Conservation (phyloP, 768 basidiomycete species). For the Phylloporus arenicola region DNA sequence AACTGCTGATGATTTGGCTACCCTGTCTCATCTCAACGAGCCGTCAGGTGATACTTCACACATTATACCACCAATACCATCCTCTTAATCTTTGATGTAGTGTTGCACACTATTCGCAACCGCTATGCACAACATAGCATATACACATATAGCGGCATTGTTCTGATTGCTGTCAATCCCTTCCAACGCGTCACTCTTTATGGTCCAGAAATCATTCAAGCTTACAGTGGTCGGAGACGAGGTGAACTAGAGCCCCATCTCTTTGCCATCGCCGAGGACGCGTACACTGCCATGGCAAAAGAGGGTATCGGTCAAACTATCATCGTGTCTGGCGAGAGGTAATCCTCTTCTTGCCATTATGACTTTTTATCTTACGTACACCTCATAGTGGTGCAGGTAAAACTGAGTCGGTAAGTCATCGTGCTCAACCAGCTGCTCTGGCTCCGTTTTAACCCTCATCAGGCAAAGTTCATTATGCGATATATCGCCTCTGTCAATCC, state of each 20-base stretch:
- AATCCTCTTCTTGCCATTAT: slow-evolving; percentile 18
- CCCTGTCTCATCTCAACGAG: slow-evolving; percentile 96
- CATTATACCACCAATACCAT: neutral
- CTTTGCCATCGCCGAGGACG: slow-evolving; percentile 99
- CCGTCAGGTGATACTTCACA: slow-evolving; percentile 69
- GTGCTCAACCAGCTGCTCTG: neutral
- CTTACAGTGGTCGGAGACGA: slow-evolving; percentile 85
- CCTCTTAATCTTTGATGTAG: slow-evolving; percentile 35
- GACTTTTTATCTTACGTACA: slow-evolving; percentile 8
- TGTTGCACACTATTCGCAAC: slow-evolving; percentile 94
- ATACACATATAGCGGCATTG: slow-evolving; percentile 98
- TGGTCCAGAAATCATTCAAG: slow-evolving; percentile 95
- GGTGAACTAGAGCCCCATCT: slow-evolving; percentile 97
- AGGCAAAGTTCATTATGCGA: slow-evolving; percentile 99
- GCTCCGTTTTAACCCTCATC: slow-evolving; percentile 7
- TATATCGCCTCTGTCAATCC: slow-evolving; percentile 98
- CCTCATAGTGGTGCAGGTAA: slow-evolving; percentile 91
- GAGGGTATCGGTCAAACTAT: slow-evolving; percentile 96
- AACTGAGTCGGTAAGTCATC: slow-evolving; percentile 79
- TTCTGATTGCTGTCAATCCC: slow-evolving; percentile 97
- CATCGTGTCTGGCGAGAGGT: slow-evolving; percentile 98
- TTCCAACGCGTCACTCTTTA: slow-evolving; percentile 97
- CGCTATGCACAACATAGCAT: slow-evolving; percentile 97
- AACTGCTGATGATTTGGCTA: slow-evolving; percentile 96
- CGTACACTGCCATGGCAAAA: slow-evolving; percentile 94